These are phyloP conservation scores for Penicillium angulare DNA, from an alignment of 495 filamentous ascomycete genomes.

Conservation along the genomic window DNA sequence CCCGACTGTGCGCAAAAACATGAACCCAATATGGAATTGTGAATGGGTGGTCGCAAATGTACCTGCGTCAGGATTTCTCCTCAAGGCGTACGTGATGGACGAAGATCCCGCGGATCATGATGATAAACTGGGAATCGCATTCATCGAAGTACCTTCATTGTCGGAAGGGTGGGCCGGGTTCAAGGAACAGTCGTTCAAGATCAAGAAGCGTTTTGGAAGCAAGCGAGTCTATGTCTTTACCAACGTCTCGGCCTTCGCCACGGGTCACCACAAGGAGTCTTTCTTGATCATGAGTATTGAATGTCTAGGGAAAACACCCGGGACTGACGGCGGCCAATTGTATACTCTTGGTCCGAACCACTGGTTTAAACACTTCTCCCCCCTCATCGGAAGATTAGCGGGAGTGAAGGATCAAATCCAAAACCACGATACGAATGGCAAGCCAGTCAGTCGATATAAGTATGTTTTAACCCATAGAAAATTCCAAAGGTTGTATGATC, in stretches of 20 bases:
- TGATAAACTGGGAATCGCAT: slow-evolving; percentile 81
- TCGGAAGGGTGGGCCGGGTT: slow-evolving; percentile 67
- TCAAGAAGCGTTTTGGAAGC: slow-evolving; percentile 81
- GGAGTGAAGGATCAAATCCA: slow-evolving; percentile 67
- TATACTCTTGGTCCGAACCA: slow-evolving; percentile 74
- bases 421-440: slow-evolving; percentile 43
- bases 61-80: slow-evolving; percentile 68
- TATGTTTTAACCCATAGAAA: too few relatives aligned
- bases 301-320: slow-evolving; percentile 68
- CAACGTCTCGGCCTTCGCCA: slow-evolving; percentile 58
- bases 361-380: slow-evolving; percentile 84
- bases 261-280: slow-evolving; percentile 52
- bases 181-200: slow-evolving; percentile 60
- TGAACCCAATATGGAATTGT: slow-evolving; percentile 76
- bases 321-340: slow-evolving; percentile 69
- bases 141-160: slow-evolving; percentile 57
- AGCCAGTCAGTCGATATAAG: slow-evolving; percentile 67
- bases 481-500: too few relatives aligned
- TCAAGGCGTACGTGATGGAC: slow-evolving; percentile 83
- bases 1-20: slow-evolving; percentile 65
- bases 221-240: slow-evolving; percentile 78
- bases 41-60: slow-evolving; percentile 89
- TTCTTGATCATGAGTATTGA: slow-evolving; percentile 68
- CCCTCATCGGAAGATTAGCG: slow-evolving; percentile 79
- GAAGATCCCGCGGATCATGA: slow-evolving; percentile 87